Evolutionary conservation across 73 alveolate species (phyloP), one percentile per base, ranked within the genome.

Genomic region (Urostyla sp.): DNA sequence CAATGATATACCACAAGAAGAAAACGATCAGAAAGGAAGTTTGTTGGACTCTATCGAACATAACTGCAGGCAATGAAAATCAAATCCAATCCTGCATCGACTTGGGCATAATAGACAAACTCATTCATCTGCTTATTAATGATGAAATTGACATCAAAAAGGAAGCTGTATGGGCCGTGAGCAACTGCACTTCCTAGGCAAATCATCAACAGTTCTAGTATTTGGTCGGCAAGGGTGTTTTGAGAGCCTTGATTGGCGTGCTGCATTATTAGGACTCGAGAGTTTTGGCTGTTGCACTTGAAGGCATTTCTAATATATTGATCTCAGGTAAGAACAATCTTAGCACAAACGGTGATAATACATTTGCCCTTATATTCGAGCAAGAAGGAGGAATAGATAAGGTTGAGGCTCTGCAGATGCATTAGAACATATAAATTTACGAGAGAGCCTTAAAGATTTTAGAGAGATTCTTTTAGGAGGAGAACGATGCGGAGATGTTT

Each of bases 91-190:
- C 45, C 26, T 84, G 97, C 72, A 77, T 97, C 21, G 80, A 73
- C 11, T 80, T 86, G 38, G 87, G 77, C 54, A 58, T 87, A 56
- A 49, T 92, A 4, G 88, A 90, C 75, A 85, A 85, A 37, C 73
- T 93, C 16, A 73, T 84, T 69, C 61, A 87, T 26, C 45, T 73
- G 36, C 84, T 87, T 80, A 53, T 85, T 16, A 81, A 67, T 45
- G 98, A 91, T 76, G 75, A 67, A 48, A 72, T 67, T 20, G 94
- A 89, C 66, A 95, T 97, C 31, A 87, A 86, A 87, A 95, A 87
- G 59, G 99, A 96, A 81, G 97, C 98, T 53, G 90, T 94, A 28
- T 94, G 97, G 98, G 98, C 96, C 27, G 84, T 97, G 37, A 83
- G 97, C 67, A 96, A 96, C 83, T 79, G 95, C 43, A 94, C 98